phyloP scores from a whole-genome alignment of 2,329 filamentous ascomycete species.

The Cercospora berteroae region DNA sequence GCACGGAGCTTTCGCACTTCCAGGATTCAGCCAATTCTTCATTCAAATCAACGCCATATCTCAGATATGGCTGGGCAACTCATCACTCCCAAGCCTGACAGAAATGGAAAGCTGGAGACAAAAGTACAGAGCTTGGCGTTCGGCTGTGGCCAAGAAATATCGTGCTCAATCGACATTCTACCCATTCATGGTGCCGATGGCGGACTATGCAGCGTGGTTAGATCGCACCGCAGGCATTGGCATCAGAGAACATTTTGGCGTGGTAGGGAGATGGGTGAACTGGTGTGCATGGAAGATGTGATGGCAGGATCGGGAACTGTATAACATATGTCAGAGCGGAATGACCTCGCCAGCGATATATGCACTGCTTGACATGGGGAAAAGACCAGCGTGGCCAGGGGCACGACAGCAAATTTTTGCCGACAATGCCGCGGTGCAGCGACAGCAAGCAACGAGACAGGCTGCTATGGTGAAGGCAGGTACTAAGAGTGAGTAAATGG shows the following conservation, averaged over 20 bases:
- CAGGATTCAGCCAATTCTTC: conserved; percentile 35
- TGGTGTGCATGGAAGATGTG: conserved; percentile 39
- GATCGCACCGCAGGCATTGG: conserved; percentile 37
- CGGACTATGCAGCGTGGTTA: conserved; percentile 34
- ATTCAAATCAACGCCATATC: conserved; percentile 35
- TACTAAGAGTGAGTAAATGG: not conserved
- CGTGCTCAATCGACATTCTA: conserved; percentile 27
- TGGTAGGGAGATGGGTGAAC: conserved; percentile 22
- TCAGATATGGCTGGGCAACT: conserved; percentile 36
- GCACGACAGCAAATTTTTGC: conserved; percentile 32
- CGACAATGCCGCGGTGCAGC: conserved; percentile 9
- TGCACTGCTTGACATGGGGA: conserved; percentile 39
- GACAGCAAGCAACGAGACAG: conserved; percentile 1
- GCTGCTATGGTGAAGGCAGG: not conserved
- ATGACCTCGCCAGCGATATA: conserved; percentile 38
- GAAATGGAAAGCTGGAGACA: conserved; percentile 34
- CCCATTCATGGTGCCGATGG: conserved; percentile 24
- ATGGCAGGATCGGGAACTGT: conserved; percentile 37
- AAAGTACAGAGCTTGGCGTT: conserved; percentile 21
- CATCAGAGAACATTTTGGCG: conserved; percentile 37
- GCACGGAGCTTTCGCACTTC: conserved; percentile 24
- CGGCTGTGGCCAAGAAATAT: conserved; percentile 17
- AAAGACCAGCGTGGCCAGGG: conserved; percentile 36
- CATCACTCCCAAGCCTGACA: conserved; percentile 25
- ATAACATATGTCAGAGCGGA: conserved; percentile 36